Percentiles rank a stretch among this genome's conserved stretches.
Conservation (phyloP, 1,139 yeast species). For the Magnusiomyces sp. region DNA sequence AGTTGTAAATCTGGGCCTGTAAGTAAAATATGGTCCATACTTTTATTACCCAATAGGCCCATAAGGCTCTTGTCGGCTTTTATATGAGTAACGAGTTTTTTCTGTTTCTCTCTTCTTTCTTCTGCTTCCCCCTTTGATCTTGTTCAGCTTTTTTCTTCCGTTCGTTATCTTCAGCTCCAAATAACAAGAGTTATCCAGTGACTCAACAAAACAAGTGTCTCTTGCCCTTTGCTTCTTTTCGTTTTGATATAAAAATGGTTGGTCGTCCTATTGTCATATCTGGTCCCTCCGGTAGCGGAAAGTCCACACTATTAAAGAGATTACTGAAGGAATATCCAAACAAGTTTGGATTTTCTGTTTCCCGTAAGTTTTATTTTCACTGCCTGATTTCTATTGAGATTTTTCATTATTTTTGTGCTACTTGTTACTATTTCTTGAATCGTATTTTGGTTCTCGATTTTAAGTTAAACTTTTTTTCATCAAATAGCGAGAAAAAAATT, state of each 20-base stretch:
- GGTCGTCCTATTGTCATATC: constrained; percentile 86
- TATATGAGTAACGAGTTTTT: too few relatives aligned
- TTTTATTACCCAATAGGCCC: too few relatives aligned
- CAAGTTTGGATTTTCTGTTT: constrained; percentile 86
- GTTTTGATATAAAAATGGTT: constrained; percentile 8
- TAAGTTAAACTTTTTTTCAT: not conserved
- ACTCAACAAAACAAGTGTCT: too few relatives aligned
- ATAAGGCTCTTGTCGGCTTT: too few relatives aligned
- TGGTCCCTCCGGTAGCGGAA: constrained; percentile 95
- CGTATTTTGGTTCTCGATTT: not conserved
- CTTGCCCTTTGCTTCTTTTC: not conserved
- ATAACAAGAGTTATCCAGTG: too few relatives aligned
- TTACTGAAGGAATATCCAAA: constrained; percentile 85
- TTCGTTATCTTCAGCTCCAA: too few relatives aligned
- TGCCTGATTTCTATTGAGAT: not conserved
- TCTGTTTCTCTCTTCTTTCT: too few relatives aligned
- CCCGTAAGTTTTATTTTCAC: constrained; percentile 34
- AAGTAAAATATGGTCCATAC: not conserved
- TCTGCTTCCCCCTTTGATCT: too few relatives aligned
- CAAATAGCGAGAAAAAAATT: not conserved
- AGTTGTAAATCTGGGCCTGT: not conserved
- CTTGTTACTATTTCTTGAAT: not conserved
- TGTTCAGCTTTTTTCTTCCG: too few relatives aligned
- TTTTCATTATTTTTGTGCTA: not conserved
- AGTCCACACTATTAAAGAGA: constrained; percentile 84